phyloP scores from a whole-genome alignment of 257 asterid genomes.

The Solanum ossicruentum region DNA sequence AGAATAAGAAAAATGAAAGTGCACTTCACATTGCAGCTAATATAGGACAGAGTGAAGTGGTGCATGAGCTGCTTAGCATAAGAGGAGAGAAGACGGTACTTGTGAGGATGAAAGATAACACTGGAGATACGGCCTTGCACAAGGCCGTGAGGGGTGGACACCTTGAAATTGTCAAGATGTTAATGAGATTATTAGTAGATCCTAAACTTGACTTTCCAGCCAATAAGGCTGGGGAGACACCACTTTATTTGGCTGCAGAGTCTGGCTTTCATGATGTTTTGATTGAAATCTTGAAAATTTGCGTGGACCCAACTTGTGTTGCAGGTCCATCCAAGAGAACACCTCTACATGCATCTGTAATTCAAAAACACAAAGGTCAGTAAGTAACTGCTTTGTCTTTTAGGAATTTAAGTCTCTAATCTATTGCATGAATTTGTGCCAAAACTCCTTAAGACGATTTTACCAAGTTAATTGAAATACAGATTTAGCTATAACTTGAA shows the following conservation, averaged over 20 bases:
- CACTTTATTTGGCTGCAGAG: not conserved
- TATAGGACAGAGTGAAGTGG: not conserved
- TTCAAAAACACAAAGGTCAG: not conserved
- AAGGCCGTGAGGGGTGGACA: not conserved
- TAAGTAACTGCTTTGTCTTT: not conserved
- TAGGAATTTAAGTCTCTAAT: too few species aligned
- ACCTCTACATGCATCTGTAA: not conserved
- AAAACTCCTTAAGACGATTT: too few species aligned
- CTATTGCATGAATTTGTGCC: too few species aligned
- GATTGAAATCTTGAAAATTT: not conserved
- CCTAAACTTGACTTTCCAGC: not conserved
- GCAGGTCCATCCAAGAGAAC: not conserved
- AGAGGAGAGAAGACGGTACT: rapidly evolving
- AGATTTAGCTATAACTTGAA: too few species aligned
- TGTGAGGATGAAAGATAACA: not conserved
- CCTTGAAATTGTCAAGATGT: not conserved
- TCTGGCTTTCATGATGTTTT: not conserved
- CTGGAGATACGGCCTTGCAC: not conserved
- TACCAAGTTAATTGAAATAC: too few species aligned
- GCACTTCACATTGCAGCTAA: slow-evolving; percentile 13
- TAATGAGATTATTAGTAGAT: not conserved
- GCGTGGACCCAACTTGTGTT: not conserved
- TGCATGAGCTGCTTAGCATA: not conserved
- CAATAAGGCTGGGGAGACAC: not conserved
- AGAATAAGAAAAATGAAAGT: slow-evolving; percentile 2